A percentile compares a stretch with the other conserved stretches of the same genome.
phyloP scores from a whole-genome alignment of 2,329 filamentous ascomycete genomes.

The Pseudogymnoascus sp. region DNA sequence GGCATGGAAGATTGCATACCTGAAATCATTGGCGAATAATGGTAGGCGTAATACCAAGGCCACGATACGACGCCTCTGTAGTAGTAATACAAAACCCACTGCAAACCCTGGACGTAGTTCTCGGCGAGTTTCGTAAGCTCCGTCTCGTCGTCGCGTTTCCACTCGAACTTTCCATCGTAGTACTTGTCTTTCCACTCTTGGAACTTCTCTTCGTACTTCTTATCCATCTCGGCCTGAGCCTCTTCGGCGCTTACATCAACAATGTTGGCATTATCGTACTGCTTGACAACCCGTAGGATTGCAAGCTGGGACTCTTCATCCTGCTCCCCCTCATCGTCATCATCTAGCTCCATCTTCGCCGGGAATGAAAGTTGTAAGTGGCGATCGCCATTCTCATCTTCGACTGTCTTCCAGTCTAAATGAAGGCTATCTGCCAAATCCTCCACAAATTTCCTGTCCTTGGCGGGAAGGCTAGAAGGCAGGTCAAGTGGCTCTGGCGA shows the following conservation, averaged over 20 bases:
- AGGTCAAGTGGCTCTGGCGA: slow-evolving; percentile 62
- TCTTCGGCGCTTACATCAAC: slow-evolving; percentile 74
- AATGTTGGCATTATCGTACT: slow-evolving; percentile 84
- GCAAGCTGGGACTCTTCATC: slow-evolving; percentile 82
- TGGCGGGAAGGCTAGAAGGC: slow-evolving; percentile 63
- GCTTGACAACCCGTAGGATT: slow-evolving; percentile 74
- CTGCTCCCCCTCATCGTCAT: slow-evolving; percentile 62
- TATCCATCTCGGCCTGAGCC: slow-evolving; percentile 68
- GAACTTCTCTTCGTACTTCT: slow-evolving; percentile 87
- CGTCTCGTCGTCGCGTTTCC: slow-evolving; percentile 71
- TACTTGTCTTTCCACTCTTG: slow-evolving; percentile 90
- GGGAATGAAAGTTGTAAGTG: slow-evolving; percentile 56
- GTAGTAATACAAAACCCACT: slow-evolving; percentile 98
- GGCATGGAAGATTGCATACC: slow-evolving; percentile 37
- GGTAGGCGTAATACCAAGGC: slow-evolving; percentile 97
- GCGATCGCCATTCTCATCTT: slow-evolving; percentile 57
- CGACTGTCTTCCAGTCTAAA: slow-evolving; percentile 56
- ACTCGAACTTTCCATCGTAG: slow-evolving; percentile 85
- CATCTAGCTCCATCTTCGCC: slow-evolving; percentile 39
- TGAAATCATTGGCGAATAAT: slow-evolving; percentile 95
- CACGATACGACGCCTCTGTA: slow-evolving; percentile 95
- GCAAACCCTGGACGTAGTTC: slow-evolving; percentile 94
- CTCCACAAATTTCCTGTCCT: slow-evolving; percentile 88
- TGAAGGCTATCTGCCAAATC: slow-evolving; percentile 67
- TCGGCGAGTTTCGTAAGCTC: slow-evolving; percentile 78